Evolutionary conservation across 108 stramenopile species (phyloP).

Genomic region (Nitzschia sp.): DNA sequence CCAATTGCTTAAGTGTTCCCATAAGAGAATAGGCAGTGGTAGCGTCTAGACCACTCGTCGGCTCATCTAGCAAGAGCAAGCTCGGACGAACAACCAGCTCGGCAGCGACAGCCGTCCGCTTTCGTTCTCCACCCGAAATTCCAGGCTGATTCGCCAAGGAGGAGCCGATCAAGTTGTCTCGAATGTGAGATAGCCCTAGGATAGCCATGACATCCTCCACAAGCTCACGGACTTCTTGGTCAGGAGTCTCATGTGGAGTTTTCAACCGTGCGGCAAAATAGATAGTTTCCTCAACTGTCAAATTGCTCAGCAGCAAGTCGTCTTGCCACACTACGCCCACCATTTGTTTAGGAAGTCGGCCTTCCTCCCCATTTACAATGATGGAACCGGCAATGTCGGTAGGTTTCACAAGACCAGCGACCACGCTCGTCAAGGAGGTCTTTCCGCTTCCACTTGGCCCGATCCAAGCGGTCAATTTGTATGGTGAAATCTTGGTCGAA

Average conservation of each 20-base stretch:
- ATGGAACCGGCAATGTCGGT: conserved; percentile 55
- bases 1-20: conserved; percentile 64
- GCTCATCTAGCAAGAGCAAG: conserved; percentile 82
- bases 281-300: conserved; percentile 85
- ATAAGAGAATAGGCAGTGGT: conserved; percentile 74
- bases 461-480: conserved; percentile 76
- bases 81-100: conserved; percentile 84
- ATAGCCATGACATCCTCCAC: conserved; percentile 67
- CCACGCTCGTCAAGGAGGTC: conserved; percentile 63
- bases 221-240: conserved; percentile 42
- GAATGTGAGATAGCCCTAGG: conserved; percentile 56
- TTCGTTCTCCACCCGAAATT: conserved; percentile 85
- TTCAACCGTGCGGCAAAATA: conserved; percentile 79
- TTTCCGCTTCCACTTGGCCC: conserved; percentile 79
- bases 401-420: conserved; percentile 44
- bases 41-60: conserved; percentile 78
- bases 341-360: conserved; percentile 60
- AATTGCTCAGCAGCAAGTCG: conserved; percentile 77
- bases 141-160: conserved; percentile 46
- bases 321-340: conserved; percentile 89
- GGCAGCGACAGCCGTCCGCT: conserved; percentile 78
- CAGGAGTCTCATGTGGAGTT: conserved; percentile 33
- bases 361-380: conserved; percentile 56
- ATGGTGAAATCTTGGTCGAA: conserved; percentile 57
- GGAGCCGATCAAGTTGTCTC: conserved; percentile 63